Conservation (phyloP, 2,329 filamentous ascomycete species). For the Nothophaeocryptopus gaeumannii region DNA sequence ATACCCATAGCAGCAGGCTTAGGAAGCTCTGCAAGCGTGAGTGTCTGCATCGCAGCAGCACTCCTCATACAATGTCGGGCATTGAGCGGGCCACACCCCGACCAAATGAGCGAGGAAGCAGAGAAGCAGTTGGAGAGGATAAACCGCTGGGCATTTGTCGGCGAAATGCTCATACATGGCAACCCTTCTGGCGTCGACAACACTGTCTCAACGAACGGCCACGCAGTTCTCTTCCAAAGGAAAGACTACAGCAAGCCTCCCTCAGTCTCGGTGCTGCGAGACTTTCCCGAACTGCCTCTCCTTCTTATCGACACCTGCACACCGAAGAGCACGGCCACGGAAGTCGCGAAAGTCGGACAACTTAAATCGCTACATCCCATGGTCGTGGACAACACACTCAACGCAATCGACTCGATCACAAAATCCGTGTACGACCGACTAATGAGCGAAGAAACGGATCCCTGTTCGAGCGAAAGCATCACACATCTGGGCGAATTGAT, state of each 20-base stretch:
- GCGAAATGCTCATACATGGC: constrained; percentile 94
- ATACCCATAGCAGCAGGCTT: constrained; percentile 90
- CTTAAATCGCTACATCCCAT: constrained; percentile 70
- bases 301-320: constrained; percentile 87
- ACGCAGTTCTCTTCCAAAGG: constrained; percentile 87
- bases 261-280: constrained; percentile 69
- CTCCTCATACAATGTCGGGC: constrained; percentile 80
- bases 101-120: constrained; percentile 85
- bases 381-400: constrained; percentile 75
- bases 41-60: constrained; percentile 81
- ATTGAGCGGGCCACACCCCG: constrained; percentile 83
- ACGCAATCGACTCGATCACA: constrained; percentile 77
- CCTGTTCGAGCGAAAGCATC: constrained; percentile 61
- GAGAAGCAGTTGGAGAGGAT: constrained; percentile 88
- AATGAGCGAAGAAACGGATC: constrained; percentile 62
- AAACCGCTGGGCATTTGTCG: constrained; percentile 96
- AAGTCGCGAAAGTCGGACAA: constrained; percentile 80
- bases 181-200: constrained; percentile 97
- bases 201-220: constrained; percentile 88
- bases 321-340: constrained; percentile 76
- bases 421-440: constrained; percentile 57
- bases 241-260: constrained; percentile 71
- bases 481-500: constrained; percentile 80
- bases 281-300: constrained; percentile 88
- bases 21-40: constrained; percentile 90